Percentiles rank a stretch among this genome's conserved stretches.
Conservation (phyloP, 2,329 filamentous ascomycete genomes). For the Leptographium lundbergii region DNA sequence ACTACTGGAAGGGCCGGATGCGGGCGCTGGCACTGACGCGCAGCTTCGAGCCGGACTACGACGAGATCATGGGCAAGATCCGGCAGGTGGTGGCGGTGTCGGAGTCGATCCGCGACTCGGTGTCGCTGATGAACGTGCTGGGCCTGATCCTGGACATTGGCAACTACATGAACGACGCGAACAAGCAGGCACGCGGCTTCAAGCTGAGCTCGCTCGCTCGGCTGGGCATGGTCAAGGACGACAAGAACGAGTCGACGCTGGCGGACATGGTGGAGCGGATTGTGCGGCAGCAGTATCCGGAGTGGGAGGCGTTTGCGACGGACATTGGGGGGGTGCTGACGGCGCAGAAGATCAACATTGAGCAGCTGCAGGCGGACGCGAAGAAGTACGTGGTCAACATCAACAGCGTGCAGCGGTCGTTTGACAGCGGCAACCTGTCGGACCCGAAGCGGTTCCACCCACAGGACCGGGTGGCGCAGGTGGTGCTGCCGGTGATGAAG, state of each 20-base stretch:
- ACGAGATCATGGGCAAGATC: constrained; percentile 77
- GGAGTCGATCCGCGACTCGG: constrained; percentile 80
- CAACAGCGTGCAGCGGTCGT: constrained; percentile 79
- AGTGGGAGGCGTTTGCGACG: constrained; percentile 80
- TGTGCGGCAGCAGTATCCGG: constrained; percentile 88
- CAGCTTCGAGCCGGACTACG: constrained; percentile 78
- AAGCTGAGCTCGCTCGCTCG: constrained; percentile 90
- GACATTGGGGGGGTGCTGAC: constrained; percentile 72
- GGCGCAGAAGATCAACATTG: constrained; percentile 86
- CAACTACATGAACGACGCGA: constrained; percentile 99
- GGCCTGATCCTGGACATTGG: constrained; percentile 94
- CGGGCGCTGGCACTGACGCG: constrained; percentile 74
- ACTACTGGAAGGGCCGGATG: constrained; percentile 98
- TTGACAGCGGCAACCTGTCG: constrained; percentile 87
- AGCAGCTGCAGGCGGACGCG: constrained; percentile 77
- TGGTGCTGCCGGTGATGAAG: constrained; percentile 92
- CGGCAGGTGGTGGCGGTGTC: constrained; percentile 77
- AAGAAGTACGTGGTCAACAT: constrained; percentile 91
- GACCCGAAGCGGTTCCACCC: constrained; percentile 97
- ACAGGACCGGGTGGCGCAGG: constrained; percentile 82
- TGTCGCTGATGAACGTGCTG: constrained; percentile 89
- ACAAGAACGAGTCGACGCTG: constrained; percentile 95
- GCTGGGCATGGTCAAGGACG: constrained; percentile 95
- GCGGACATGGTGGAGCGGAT: constrained; percentile 94
- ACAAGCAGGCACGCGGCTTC: constrained; percentile 96